A percentile compares a stretch with the other conserved stretches of the same genome.
phyloP scores from a whole-genome alignment of 1,284 basidiomycete species.

The Ustilago sp. region DNA sequence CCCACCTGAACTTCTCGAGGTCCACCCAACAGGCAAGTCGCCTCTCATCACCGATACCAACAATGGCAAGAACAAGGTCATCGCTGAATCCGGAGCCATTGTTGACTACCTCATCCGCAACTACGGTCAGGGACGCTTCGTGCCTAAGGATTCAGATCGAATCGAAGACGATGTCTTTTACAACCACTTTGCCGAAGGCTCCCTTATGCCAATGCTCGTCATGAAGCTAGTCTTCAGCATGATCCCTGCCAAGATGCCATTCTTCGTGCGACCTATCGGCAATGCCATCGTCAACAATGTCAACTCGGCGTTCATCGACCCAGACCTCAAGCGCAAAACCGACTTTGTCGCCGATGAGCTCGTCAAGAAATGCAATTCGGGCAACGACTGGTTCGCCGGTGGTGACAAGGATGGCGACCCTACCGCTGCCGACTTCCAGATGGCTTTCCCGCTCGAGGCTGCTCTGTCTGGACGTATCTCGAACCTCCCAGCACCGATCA shows the following conservation, averaged over 20 bases:
- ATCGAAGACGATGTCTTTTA: slow-evolving; percentile 61
- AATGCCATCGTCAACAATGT: slow-evolving; percentile 53
- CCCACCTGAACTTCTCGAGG: slow-evolving; percentile 55
- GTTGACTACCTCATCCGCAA: slow-evolving; percentile 67
- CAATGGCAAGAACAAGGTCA: slow-evolving; percentile 53
- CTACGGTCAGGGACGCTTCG: slow-evolving; percentile 62
- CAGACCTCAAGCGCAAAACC: slow-evolving; percentile 56
- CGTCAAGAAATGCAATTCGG: slow-evolving; percentile 43
- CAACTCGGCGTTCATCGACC: slow-evolving; percentile 52
- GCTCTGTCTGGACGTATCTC: slow-evolving; percentile 51
- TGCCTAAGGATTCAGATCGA: slow-evolving; percentile 41
- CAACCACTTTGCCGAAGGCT: slow-evolving; percentile 66
- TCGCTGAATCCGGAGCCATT: slow-evolving; percentile 67
- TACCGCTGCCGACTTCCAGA: slow-evolving; percentile 67
- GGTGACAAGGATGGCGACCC: slow-evolving; percentile 67
- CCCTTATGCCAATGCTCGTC: slow-evolving; percentile 63
- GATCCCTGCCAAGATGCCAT: slow-evolving; percentile 61
- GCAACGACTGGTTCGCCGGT: slow-evolving; percentile 63
- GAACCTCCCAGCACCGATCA: slow-evolving; percentile 49
- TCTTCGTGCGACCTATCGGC: slow-evolving; percentile 64
- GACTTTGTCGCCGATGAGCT: slow-evolving; percentile 53
- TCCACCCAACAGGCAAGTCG: slow-evolving; percentile 67
- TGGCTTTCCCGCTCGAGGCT: slow-evolving; percentile 67
- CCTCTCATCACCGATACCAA: slow-evolving; percentile 65
- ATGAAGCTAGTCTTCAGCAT: slow-evolving; percentile 62